Base-by-base conservation (phyloP, 257 asterid genomes). In the Salvia hispanica region DNA sequence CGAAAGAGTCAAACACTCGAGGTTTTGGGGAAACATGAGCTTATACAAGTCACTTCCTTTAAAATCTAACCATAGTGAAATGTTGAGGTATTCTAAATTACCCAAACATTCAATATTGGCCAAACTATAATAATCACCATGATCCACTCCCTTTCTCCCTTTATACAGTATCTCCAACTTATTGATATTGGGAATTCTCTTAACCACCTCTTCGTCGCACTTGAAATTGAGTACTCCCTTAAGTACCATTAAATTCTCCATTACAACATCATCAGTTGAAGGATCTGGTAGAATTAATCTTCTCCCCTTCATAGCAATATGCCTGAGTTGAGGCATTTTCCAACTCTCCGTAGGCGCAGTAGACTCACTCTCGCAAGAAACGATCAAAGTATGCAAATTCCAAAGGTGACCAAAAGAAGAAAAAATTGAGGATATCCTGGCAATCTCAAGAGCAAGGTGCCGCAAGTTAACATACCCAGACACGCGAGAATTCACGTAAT, bases 161-260 rank as follows among this genome's bases (percentile, higher is more conserved):
- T 9, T 25, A 33, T 46, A 64, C 15, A 0, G 6, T 14, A 71
- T 21, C 25, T 7, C 0, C 57, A 62, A 11, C 7, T 71, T 71
- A 16, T 51, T 42, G 54, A 71, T 53, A 18, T 71, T 72, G 7
- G 72, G 76, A 7, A 62, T 33, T 64, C 66, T 46, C 31, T 2
- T 15, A 16, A 66, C 39, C 36, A 52, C 50, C 12, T 53, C 55
- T 54, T 55, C 55, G 10, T 43, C 36, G 3, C 42, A 47, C 66
- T 33, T 34, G 15, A 72, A 64, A 46, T 72, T 14, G 8, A 0
- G 0, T 12, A 63, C 3, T 2, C 18, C 2, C 48, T 3, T 28
- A 12, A 72, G 66, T 28, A 51, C 63, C 6, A 44, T 66, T 25
- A 72, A 43, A 7, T 64, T 57, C 25, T 47, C 9, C 76, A 72